Evolutionary conservation across 163 green algal genomes (phyloP).

Genomic region (Prototheca wickerhamii): DNA sequence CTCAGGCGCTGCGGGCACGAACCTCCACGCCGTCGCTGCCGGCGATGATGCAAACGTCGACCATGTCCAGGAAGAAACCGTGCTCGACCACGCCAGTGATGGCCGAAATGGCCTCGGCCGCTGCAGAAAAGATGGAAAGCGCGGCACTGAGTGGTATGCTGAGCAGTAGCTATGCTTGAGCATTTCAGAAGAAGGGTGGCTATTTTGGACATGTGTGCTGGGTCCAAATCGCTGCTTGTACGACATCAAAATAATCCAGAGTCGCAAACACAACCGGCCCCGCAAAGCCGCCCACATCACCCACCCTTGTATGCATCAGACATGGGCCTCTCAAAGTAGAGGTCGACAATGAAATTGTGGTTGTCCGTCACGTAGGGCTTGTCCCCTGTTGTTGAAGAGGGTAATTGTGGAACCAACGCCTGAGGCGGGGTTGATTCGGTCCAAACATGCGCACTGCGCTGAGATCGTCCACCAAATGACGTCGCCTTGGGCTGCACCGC

Average conservation of each 20-base stretch:
- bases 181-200: too few species aligned
- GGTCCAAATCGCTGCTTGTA: too few species aligned
- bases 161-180: too few species aligned
- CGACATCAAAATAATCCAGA: too few species aligned
- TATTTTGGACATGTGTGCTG: too few species aligned
- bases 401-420: neutral
- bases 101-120: slow-evolving; percentile 63
- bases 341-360: slow-evolving; percentile 99
- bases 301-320: slow-evolving; percentile 50
- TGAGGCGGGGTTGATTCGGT: too few species aligned
- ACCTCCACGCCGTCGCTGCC: slow-evolving; percentile 6
- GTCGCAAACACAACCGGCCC: too few species aligned
- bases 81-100: slow-evolving; percentile 96
- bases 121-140: neutral
- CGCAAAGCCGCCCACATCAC: too few species aligned
- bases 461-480: too few species aligned
- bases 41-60: slow-evolving; percentile 39
- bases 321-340: slow-evolving; percentile 86
- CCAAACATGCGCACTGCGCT: too few species aligned
- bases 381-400: slow-evolving; percentile 47
- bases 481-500: too few species aligned
- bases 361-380: slow-evolving; percentile 99
- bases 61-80: slow-evolving; percentile 85
- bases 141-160: too few species aligned
- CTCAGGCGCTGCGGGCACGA: neutral